Conservation (phyloP, 2,329 filamentous ascomycete genomes). For the Pseudogymnoascus sp. region DNA sequence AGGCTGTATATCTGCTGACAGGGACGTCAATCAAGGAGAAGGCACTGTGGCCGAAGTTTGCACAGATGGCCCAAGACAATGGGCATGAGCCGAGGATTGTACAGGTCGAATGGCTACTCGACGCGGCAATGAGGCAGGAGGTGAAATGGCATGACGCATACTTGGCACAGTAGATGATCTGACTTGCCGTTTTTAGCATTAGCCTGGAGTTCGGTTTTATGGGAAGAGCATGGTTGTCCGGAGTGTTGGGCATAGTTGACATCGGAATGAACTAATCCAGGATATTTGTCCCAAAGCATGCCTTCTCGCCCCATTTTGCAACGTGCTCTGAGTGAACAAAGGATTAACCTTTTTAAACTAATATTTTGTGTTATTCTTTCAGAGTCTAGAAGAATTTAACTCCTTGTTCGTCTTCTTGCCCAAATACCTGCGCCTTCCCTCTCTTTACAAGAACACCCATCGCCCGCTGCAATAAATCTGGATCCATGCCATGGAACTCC, state of each 20-base stretch:
- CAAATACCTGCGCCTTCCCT: slow-evolving; percentile 90
- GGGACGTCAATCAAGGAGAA: slow-evolving; percentile 61
- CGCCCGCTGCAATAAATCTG: slow-evolving; percentile 71
- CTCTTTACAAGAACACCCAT: slow-evolving; percentile 78
- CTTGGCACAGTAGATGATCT: slow-evolving; percentile 27
- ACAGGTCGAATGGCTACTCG: slow-evolving; percentile 80
- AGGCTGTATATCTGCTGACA: slow-evolving; percentile 78
- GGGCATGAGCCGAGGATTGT: slow-evolving; percentile 79
- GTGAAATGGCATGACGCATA: slow-evolving; percentile 62
- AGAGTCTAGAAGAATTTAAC: slow-evolving; percentile 82
- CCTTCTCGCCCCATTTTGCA: background rate
- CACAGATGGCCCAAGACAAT: slow-evolving; percentile 68
- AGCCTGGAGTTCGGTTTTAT: slow-evolving; percentile 8
- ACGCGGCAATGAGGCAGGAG: slow-evolving; percentile 83
- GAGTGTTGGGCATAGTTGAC: background rate
- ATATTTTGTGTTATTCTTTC: background rate
- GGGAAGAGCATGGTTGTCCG: background rate
- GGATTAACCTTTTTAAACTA: background rate
- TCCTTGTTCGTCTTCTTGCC: slow-evolving; percentile 77
- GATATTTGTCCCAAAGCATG: background rate
- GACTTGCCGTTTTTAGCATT: background rate
- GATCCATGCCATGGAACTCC: slow-evolving; percentile 85
- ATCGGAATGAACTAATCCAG: background rate
- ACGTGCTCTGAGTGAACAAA: background rate
- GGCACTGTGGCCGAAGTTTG: slow-evolving; percentile 73